Evolutionary conservation across 1,284 basidiomycete genomes (phyloP).

Genomic region (Apiotrichum mycotoxinovorans): DNA sequence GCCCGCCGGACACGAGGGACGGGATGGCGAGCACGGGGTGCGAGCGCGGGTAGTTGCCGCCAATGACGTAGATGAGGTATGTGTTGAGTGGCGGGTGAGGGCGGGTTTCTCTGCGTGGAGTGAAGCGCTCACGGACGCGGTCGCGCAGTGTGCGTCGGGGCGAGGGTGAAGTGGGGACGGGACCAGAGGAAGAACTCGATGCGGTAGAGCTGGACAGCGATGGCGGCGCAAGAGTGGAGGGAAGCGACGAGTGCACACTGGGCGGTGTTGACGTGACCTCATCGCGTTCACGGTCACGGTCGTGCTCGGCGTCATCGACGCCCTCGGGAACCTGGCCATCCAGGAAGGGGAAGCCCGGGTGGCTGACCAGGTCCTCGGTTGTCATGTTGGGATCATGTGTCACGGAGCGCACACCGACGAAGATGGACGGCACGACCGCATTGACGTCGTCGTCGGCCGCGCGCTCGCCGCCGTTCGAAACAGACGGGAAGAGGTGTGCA

Average conservation of each 20-base stretch:
- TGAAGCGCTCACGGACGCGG: slow-evolving; percentile 25
- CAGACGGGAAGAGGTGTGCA: slow-evolving; percentile 46
- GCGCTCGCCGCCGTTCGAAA: slow-evolving; percentile 8
- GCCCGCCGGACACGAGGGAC: slow-evolving; percentile 59
- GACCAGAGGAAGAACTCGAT: background rate
- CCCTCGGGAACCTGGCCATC: slow-evolving; percentile 33
- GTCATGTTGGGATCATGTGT: slow-evolving; percentile 36
- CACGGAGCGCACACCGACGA: slow-evolving; percentile 46
- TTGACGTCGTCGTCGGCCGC: slow-evolving; percentile 20
- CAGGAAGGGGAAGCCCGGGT: slow-evolving; percentile 41
- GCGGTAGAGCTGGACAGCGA: background rate
- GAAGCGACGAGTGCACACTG: background rate
- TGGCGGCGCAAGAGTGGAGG: too few relatives aligned
- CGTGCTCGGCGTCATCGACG: background rate
- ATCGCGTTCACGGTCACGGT: slow-evolving; percentile 12
- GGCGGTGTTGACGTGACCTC: background rate
- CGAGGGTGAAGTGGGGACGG: background rate
- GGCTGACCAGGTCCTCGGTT: slow-evolving; percentile 38
- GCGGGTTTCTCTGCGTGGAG: slow-evolving; percentile 9
- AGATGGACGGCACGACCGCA: slow-evolving; percentile 44
- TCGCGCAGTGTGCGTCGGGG: slow-evolving; percentile 28
- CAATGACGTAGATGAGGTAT: slow-evolving; percentile 54
- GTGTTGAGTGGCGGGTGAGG: slow-evolving; percentile 32
- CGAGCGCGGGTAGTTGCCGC: slow-evolving; percentile 75
- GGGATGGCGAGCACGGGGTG: slow-evolving; percentile 77